Evolutionary conservation across 2,329 filamentous ascomycete species (phyloP), one percentile per base, ranked within the genome.

Genomic region (Colletotrichum viniferum): DNA sequence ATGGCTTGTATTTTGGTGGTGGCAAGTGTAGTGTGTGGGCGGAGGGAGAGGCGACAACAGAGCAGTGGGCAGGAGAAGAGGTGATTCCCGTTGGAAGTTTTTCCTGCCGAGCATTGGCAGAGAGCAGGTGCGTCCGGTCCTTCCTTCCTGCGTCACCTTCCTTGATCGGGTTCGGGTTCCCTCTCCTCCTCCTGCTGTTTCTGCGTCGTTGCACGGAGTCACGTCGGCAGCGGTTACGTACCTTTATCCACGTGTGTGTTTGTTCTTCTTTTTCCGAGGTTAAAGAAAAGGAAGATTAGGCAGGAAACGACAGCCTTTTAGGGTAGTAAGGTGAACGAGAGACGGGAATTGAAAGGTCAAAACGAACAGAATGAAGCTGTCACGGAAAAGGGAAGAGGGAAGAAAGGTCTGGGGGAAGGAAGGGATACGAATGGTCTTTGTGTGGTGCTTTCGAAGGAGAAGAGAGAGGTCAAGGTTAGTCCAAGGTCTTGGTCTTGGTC

Each of bases 341-440:
- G 84, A 81, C 82, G 77, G 78, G 82, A 85, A 85, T 80, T 78
- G 80, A 85, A 84, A 69, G 67, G 74, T 71, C 65, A 66, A 73
- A 69, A 70, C 69, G 73, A 73, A 73, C 70, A 78, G 55, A 73
- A 71, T 64, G 71, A 76, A 71, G 74, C 71, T 71, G 71, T 76
- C 71, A 75, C 74, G 74, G 72, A 76, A 75, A 71, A 62, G 74
- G 43, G 63, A 76, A 75, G 74, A 76, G 64, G 74, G 38, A 76
- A 43, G 64, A 67, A 30, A 36, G 18, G 16, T 43, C 58, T 60
- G 66, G 55, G 43, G 74, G 66, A 67, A 55, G 67, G 71, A 68
- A 75, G 62, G 74, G 71, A 74, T 64, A 48, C 32, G 52, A 69
- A 52, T 48, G 43, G 64, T 74, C 72, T 74, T 74, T 74, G 72